phyloP scores from a whole-genome alignment of 371 early-diverging fungal genomes.

The Saksenaea vasiformis region DNA sequence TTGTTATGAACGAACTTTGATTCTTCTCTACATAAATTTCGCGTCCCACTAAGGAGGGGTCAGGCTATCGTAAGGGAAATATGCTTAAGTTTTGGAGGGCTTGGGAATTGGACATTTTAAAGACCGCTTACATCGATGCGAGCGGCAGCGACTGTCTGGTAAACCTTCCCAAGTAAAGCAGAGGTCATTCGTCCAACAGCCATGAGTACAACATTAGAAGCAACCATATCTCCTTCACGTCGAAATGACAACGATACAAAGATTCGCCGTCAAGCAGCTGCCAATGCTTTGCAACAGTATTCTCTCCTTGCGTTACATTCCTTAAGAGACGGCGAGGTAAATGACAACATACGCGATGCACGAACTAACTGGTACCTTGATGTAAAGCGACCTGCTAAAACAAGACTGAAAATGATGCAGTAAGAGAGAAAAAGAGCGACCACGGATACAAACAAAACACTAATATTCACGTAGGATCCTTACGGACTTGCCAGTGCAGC shows the following conservation, averaged over 20 bases:
- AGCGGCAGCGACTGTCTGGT: no score
- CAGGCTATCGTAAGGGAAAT: no score
- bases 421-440: neutral
- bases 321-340: slow-evolving; percentile 18
- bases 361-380: neutral
- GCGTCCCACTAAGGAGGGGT: no score
- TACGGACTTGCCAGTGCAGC: neutral
- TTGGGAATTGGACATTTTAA: no score
- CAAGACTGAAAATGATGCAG: slow-evolving; percentile 28
- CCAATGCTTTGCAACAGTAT: slow-evolving; percentile 19
- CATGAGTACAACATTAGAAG: neutral
- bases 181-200: neutral
- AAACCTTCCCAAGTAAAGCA: no score
- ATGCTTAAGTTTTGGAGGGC: no score
- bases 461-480: neutral
- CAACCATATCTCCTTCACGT: neutral
- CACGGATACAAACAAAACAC: neutral
- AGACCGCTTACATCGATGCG: no score
- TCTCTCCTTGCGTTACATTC: slow-evolving; percentile 17
- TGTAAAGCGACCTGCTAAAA: slow-evolving; percentile 18
- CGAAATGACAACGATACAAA: slow-evolving; percentile 14
- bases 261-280: slow-evolving; percentile 17
- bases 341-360: neutral
- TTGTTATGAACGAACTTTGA: no score
- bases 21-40: no score